Base-by-base conservation (phyloP, 139 green algal genomes). In the Chlamydomonas asymmetrica region DNA sequence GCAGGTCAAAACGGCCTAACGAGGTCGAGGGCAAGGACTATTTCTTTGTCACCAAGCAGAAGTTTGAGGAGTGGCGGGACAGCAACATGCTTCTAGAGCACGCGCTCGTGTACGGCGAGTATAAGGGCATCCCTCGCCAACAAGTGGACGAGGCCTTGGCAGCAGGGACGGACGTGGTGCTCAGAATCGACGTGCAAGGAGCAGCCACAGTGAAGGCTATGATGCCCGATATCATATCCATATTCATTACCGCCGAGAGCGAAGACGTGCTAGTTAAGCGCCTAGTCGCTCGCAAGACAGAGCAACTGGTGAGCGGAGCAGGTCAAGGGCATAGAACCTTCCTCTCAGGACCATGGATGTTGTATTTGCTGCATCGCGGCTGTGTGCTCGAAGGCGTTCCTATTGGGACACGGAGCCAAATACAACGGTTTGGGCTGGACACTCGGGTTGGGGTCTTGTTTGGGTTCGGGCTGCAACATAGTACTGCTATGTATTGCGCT, bases 21-120 rank as follows among this genome's bases (percentile, higher is more conserved):
- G 95, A 99, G 82, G 80, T 91, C 38, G 81, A 99, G 65, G 95
- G 95, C 23, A 54, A 90, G 27, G 95, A 99, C 81, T 99, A 99
- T 74, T 91, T 96, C 69, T 99, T 99, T 75, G 90, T 98, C 4
- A 84, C 32, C 41, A 89, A 83, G 40, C 81, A 91, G 23, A 60
- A 88, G 52, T 99, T 99, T 88, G 90, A 98, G 75, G 27, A 81
- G 27, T 97, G 97, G 94, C 95, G 97, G 2, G 59, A 63, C 1
- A 61, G 81, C 2, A 88, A 80, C 3, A 75, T 93, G 84, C 89
- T 99, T 72, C 84, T 98, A 56, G 95, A 99, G 91, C 89, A 98
- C 74, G 95, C 95, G 3, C 13, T 97, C 16, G 95, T 99, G 67
- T 99, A 99, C 71, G 95, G 95, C 29, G 93, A 99, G 35, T 98